These are phyloP conservation scores for Lagenidium giganteum DNA, from an alignment of 352 stramenopile species.

Conservation along the genomic window DNA sequence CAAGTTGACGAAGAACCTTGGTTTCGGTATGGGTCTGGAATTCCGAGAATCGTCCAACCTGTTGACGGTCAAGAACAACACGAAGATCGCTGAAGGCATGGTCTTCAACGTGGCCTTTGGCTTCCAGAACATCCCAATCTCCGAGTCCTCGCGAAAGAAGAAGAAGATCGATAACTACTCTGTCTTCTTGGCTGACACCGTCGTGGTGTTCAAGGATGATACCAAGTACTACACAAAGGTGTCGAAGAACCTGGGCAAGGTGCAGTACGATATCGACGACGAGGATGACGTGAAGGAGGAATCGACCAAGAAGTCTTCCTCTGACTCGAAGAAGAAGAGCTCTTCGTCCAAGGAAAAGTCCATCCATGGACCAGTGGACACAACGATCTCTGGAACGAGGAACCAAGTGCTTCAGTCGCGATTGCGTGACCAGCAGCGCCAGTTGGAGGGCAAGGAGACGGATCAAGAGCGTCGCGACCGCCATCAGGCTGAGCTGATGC, in stretches of 20 bases:
- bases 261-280: conserved; percentile 90
- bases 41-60: conserved; percentile 90
- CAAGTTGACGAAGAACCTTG: conserved; percentile 93
- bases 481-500: conserved; percentile 81
- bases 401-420: conserved; percentile 72
- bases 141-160: conserved; percentile 66
- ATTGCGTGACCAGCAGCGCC: conserved; percentile 67
- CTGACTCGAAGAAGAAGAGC: conserved; percentile 40
- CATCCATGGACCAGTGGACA: conserved; percentile 37
- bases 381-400: conserved; percentile 52
- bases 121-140: conserved; percentile 90
- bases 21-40: conserved; percentile 92
- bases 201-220: conserved; percentile 91
- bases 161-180: conserved; percentile 84
- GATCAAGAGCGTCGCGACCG: conserved; percentile 70
- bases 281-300: conserved; percentile 69
- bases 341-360: conserved; percentile 31
- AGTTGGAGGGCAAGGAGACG: conserved; percentile 72
- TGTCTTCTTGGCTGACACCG: conserved; percentile 93
- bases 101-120: conserved; percentile 96
- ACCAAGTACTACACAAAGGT: conserved; percentile 90
- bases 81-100: conserved; percentile 89
- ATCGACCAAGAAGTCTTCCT: conserved; percentile 50
- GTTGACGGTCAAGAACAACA: conserved; percentile 88
- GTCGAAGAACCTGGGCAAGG: conserved; percentile 65